Evolutionary conservation across 768 basidiomycete genomes (phyloP).

Genomic region (Pleurotus ostreatus): DNA sequence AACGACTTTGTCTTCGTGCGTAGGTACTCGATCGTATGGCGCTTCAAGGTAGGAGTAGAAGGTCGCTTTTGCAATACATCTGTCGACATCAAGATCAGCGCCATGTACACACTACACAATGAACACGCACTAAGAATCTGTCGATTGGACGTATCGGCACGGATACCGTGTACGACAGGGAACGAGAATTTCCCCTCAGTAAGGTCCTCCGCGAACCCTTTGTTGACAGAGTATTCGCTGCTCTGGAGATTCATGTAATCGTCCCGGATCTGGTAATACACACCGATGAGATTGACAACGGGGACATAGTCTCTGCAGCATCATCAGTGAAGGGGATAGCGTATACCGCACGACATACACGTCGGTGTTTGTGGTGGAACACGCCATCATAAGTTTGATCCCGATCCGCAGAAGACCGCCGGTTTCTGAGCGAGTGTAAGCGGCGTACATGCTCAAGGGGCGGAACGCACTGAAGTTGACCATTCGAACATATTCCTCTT

Average conservation of each 20-base stretch:
- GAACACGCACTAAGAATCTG: constrained; percentile 76
- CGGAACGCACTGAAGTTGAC: constrained; percentile 81
- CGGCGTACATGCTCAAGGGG: neutral
- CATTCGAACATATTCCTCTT: constrained; percentile 94
- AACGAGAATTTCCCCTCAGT: constrained; percentile 98
- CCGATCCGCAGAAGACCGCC: constrained; percentile 91
- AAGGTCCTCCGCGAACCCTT: constrained; percentile 90
- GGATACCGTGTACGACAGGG: constrained; percentile 87
- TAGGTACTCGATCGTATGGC: constrained; percentile 77
- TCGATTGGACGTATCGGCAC: constrained; percentile 69
- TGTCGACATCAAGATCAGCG: constrained; percentile 22
- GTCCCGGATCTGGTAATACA: constrained; percentile 96
- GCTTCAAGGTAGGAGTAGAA: constrained; percentile 74
- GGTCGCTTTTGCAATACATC: constrained; percentile 91
- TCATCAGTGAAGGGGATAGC: neutral
- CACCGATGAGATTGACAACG: constrained; percentile 88
- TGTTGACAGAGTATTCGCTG: constrained; percentile 80
- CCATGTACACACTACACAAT: neutral
- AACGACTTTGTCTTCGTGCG: constrained; percentile 76
- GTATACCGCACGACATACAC: constrained; percentile 38
- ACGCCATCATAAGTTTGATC: constrained; percentile 96
- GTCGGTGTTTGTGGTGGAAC: constrained; percentile 55
- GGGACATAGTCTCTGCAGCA: constrained; percentile 78
- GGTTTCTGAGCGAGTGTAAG: constrained; percentile 49
- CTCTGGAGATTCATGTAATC: constrained; percentile 96